Evolutionary conservation across 805 yeast species (phyloP).

Genomic region (Soucietia sequanensis): DNA sequence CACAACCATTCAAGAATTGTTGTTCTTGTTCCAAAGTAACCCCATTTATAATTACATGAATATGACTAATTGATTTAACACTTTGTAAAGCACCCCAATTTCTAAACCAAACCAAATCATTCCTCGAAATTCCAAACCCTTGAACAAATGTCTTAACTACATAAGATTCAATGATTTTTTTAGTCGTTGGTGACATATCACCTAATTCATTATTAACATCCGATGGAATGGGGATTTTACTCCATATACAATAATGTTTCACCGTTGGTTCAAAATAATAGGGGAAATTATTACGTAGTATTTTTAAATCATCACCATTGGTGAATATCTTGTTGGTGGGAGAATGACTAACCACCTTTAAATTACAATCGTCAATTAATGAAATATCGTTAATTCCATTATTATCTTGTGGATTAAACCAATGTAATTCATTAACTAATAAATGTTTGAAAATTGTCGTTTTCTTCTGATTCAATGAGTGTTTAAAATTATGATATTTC

Average conservation of each 20-base stretch:
- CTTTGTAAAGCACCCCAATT: conserved; percentile 72
- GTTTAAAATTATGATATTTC: conserved; percentile 47
- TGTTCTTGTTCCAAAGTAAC: conserved; percentile 22
- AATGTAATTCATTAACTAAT: conserved; percentile 45
- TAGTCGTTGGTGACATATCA: conserved; percentile 45
- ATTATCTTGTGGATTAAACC: conserved; percentile 41
- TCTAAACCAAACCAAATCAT: conserved; percentile 61
- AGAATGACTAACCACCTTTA: conserved; percentile 9
- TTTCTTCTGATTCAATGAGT: conserved; percentile 27
- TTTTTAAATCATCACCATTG: conserved; percentile 43
- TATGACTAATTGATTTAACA: conserved; percentile 62
- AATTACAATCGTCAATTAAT: conserved; percentile 11
- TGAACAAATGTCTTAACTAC: conserved; percentile 50
- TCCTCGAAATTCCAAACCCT: conserved; percentile 36
- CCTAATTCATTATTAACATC: conserved; percentile 52
- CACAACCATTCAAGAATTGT: conserved; percentile 13
- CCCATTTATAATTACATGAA: conserved; percentile 61
- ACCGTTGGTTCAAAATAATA: conserved; percentile 55
- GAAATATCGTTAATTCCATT: conserved; percentile 16
- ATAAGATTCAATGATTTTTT: conserved; percentile 42
- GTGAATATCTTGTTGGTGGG: conserved; percentile 19
- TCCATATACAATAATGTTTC: conserved; percentile 66
- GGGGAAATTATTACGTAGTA: conserved; percentile 62
- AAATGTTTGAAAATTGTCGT: conserved; percentile 49
- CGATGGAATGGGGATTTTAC: conserved; percentile 52